These are phyloP conservation scores for Plasmodium inui DNA, from an alignment of 169 alveolate species.

Conservation along the genomic window DNA sequence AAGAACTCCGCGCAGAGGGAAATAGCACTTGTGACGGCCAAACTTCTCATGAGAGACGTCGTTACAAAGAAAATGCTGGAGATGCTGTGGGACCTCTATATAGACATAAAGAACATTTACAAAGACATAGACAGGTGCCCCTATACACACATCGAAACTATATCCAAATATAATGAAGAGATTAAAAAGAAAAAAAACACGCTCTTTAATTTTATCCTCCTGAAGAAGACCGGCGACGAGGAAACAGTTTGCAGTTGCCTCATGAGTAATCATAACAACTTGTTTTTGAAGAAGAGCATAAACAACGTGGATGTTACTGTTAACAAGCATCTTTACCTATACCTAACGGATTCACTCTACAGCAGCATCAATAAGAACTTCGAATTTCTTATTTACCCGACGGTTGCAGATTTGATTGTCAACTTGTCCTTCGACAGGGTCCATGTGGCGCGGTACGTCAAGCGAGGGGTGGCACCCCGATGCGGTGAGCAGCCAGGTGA, in stretches of 20 bases:
- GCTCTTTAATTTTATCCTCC: conserved; percentile 21
- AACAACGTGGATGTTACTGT: conserved; percentile 39
- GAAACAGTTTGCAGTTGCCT: not conserved
- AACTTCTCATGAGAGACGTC: not conserved
- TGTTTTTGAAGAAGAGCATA: conserved; percentile 30
- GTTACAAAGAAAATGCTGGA: conserved; percentile 52
- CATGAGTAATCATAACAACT: conserved; percentile 9
- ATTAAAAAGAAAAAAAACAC: conserved; percentile 49
- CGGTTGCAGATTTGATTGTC: not conserved
- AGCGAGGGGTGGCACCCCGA: not conserved
- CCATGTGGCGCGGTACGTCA: not conserved
- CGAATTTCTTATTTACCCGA: not conserved
- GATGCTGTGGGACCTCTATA: conserved; percentile 68
- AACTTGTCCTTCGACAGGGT: conserved; percentile 8
- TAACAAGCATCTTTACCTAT: conserved; percentile 37
- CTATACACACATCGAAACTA: conserved; percentile 59
- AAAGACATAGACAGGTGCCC: conserved; percentile 73
- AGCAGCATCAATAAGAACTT: not conserved
- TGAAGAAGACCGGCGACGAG: conserved; percentile 12
- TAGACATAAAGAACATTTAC: conserved; percentile 54
- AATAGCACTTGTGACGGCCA: not conserved
- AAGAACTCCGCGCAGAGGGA: not conserved
- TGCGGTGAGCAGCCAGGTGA: not conserved
- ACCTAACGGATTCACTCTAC: conserved; percentile 18
- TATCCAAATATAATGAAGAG: conserved; percentile 66